Conservation (phyloP, 2,329 filamentous ascomycete genomes). For the Alternaria brassicicola region DNA sequence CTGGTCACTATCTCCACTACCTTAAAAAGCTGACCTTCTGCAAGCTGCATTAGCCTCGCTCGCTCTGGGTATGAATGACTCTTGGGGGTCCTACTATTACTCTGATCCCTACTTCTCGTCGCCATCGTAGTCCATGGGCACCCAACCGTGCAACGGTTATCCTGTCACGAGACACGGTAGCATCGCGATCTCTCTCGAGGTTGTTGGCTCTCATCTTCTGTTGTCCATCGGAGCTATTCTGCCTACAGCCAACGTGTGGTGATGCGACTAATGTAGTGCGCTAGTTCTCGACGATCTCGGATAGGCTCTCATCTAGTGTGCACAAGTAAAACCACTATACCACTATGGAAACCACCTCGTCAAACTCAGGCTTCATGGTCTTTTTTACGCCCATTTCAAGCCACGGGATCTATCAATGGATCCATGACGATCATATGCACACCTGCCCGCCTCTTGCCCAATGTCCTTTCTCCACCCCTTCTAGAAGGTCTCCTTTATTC, state of each 20-base stretch:
- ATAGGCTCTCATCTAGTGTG: background rate
- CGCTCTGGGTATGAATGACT: background rate
- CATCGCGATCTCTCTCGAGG: background rate
- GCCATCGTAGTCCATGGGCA: background rate
- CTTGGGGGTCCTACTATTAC: background rate
- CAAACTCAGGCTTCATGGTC: background rate
- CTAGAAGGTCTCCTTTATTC: conserved; percentile 4
- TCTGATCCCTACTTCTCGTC: background rate
- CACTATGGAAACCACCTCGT: conserved; percentile 1
- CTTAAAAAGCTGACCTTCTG: background rate
- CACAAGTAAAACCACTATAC: background rate
- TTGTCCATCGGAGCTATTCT: background rate
- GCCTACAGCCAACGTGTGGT: background rate
- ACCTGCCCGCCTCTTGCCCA: background rate
- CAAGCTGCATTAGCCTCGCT: background rate
- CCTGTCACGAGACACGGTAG: background rate
- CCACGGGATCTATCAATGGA: background rate
- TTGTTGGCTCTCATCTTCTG: background rate
- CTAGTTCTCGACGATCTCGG: background rate
- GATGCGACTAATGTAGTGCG: background rate
- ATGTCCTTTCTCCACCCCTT: conserved; percentile 4
- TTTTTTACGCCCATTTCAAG: conserved; percentile 2
- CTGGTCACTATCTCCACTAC: background rate
- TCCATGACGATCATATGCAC: conserved; percentile 2
- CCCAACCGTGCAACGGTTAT: background rate